phyloP scores from a whole-genome alignment of 352 stramenopile genomes.

The Phytophthora quininea region DNA sequence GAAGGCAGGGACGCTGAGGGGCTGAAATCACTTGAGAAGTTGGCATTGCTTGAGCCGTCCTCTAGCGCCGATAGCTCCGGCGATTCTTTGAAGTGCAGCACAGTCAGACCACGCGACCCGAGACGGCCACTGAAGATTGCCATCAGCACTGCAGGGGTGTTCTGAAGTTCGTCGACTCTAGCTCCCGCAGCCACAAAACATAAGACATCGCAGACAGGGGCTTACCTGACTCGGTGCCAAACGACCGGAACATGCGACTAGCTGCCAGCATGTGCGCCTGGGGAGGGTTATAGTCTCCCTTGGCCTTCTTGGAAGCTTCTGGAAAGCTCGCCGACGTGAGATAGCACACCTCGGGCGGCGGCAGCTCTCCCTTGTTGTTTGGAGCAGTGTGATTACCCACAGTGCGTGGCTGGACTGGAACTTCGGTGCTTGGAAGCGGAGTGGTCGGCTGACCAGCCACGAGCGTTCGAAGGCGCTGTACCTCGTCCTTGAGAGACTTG shows the following conservation, averaged over 20 bases:
- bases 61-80: conserved; percentile 6
- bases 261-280: conserved; percentile 11
- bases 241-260: conserved; percentile 7
- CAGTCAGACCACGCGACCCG: conserved; percentile 6
- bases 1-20: conserved; percentile 1
- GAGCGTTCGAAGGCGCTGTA: not conserved
- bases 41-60: conserved; percentile 3
- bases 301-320: conserved; percentile 5
- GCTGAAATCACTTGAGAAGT: conserved; percentile 24
- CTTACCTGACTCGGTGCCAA: conserved; percentile 16
- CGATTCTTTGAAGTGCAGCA: conserved; percentile 12
- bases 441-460: not conserved
- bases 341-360: not conserved
- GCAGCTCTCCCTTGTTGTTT: conserved; percentile 3
- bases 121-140: conserved; percentile 16
- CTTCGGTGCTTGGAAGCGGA: too few relatives aligned
- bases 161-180: conserved; percentile 8
- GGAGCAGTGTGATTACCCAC: not conserved
- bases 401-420: too few relatives aligned
- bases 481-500: not conserved
- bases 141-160: conserved; percentile 13
- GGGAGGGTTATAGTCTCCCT: conserved; percentile 12
- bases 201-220: conserved; percentile 11
- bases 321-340: conserved; percentile 6
- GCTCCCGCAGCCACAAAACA: conserved; percentile 15